Base-by-base conservation (phyloP, 805 yeast species). In the Wickerhamiella allomyrinae region DNA sequence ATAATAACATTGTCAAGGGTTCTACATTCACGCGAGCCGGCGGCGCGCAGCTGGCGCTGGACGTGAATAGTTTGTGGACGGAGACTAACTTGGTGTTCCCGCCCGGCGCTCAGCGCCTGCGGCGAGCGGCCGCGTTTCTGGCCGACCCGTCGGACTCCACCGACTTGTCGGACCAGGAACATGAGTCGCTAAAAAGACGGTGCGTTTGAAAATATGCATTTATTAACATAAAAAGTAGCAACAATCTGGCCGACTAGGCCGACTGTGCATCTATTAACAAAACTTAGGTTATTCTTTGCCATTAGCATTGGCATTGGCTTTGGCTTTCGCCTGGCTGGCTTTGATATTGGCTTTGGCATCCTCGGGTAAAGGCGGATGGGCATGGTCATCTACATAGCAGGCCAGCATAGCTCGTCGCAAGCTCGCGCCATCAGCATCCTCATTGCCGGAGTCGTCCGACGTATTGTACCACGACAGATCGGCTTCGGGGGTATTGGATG, bases 1-100 rank as follows among this genome's bases (percentile, higher is more conserved):
- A 62, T 53, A 58, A 54, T 22, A 59, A 61, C 40, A 56, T 69
- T 11, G 53, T 68, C 8, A 58, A 59, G 46, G 63, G 64, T 7
- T 62, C 62, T 45, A 53, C 49, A 37, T 70, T 69, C 50, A 54
- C 56, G 11, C 20, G 24, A 5, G 24, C 34, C 7, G 70, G 70
- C 5, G 69, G 66, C 2, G 11, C 27, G 8, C 65, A 61, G 40
- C 52, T 70, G 19, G 45, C 45, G 7, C 42, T 40, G 3, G 71
- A 67, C 43, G 45, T 65, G 7, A 45, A 48, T 3, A 49, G 46
- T 20, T 23, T 69, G 8, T 63, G 68, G 55, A 35, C 37, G 3
- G 24, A 21, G 11, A 37, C 41, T 9, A 29, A 13, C 5, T 37
- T 47, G 17, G 35, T 39, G 5, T 10, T 34, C 14, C 15, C 19